A percentile compares a stretch with the other conserved stretches of the same genome.
These are phyloP conservation scores for Kernera saxatilis DNA, from an alignment of 345 rosid genomes.

Conservation along the genomic window DNA sequence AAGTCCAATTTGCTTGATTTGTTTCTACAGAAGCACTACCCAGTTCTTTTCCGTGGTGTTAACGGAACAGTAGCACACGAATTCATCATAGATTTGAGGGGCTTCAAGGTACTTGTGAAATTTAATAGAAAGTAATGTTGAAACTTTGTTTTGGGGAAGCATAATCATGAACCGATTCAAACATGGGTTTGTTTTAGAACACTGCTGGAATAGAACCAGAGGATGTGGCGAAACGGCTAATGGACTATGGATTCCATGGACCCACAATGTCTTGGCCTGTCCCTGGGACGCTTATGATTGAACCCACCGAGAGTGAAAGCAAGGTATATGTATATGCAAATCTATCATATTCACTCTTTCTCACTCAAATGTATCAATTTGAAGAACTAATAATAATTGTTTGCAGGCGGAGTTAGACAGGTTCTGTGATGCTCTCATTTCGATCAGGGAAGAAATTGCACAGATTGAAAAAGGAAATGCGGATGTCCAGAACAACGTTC, in stretches of 20 bases:
- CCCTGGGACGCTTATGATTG: slow-evolving; percentile 97
- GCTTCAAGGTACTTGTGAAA: slow-evolving; percentile 63
- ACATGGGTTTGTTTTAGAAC: slow-evolving; percentile 37
- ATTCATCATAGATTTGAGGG: slow-evolving; percentile 88
- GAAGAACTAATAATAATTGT: slow-evolving; percentile 3
- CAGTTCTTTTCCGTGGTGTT: slow-evolving; percentile 89
- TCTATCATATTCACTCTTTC: not conserved
- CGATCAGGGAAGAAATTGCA: slow-evolving; percentile 92
- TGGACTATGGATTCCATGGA: slow-evolving; percentile 94
- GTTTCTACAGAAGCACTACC: slow-evolving; percentile 59
- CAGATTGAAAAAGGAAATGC: slow-evolving; percentile 93
- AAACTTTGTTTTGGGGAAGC: not conserved
- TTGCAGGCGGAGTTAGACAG: slow-evolving; percentile 95
- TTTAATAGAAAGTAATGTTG: not conserved
- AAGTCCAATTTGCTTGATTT: not conserved
- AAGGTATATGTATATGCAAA: slow-evolving; percentile 45
- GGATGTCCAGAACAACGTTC: slow-evolving; percentile 82
- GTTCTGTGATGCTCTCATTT: slow-evolving; percentile 93
- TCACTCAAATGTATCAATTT: not conserved
- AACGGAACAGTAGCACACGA: slow-evolving; percentile 97
- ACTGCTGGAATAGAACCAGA: slow-evolving; percentile 94
- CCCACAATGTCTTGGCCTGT: slow-evolving; percentile 99
- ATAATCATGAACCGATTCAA: not conserved
- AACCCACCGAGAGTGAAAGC: slow-evolving; percentile 99
- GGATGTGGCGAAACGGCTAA: slow-evolving; percentile 97